These are phyloP conservation scores for Myriosclerotinia scirpicola DNA, from an alignment of 2,329 filamentous ascomycete species.

Conservation along the genomic window DNA sequence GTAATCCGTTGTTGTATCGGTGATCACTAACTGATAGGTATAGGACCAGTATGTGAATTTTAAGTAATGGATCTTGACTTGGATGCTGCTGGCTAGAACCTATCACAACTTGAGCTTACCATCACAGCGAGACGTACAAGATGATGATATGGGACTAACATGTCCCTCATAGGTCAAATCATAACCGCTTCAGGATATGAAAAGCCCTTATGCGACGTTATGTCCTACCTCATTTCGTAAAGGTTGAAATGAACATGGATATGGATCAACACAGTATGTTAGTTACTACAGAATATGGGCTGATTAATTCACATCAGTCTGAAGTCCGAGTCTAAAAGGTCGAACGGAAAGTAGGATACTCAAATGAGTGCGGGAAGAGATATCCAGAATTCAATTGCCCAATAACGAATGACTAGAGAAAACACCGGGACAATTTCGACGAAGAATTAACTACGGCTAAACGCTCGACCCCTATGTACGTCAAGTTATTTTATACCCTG, in stretches of 20 bases:
- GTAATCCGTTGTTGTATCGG: constrained; percentile 9
- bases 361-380: constrained; percentile 7
- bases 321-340: neutral
- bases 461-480: neutral
- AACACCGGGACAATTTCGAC: neutral
- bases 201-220: constrained; percentile 10
- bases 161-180: constrained; percentile 4
- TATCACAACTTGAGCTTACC: neutral
- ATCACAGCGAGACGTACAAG: constrained; percentile 10
- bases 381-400: neutral
- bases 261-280: neutral
- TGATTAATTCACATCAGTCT: neutral
- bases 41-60: neutral
- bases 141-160: constrained; percentile 4
- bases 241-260: neutral
- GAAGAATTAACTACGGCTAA: neutral
- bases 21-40: constrained; percentile 5
- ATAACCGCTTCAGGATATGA: constrained; percentile 13
- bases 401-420: neutral
- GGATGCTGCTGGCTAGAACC: neutral
- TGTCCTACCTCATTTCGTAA: constrained; percentile 13
- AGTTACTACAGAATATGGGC: constrained; percentile 1
- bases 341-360: neutral
- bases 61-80: constrained; percentile 5
- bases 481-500: neutral